These are phyloP conservation scores for Echinosophora koreensis DNA, from an alignment of 306 rosid genomes.

Conservation along the genomic window DNA sequence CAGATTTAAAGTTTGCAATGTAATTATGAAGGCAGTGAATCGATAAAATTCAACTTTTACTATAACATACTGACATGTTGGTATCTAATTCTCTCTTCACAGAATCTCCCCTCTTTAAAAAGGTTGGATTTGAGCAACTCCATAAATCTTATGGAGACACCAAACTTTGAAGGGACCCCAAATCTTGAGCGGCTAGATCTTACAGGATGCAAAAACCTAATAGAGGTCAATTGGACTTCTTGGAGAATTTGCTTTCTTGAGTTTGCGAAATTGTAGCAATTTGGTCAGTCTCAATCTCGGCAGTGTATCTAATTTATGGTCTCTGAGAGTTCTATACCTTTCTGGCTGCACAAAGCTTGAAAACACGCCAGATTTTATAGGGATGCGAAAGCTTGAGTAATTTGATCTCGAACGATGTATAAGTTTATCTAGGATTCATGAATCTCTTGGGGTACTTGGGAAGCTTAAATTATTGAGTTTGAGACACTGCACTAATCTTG, in stretches of 20 bases:
- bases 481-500: neutral
- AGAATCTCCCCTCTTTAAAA: neutral
- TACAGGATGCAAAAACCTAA: neutral
- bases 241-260: neutral
- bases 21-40: no score
- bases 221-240: neutral
- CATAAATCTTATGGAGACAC: neutral
- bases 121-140: neutral
- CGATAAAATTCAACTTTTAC: no score
- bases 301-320: neutral
- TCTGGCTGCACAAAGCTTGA: neutral
- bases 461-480: constrained; percentile 21
- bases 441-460: neutral
- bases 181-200: neutral
- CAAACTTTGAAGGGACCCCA: neutral
- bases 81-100: neutral
- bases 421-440: neutral
- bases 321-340: neutral
- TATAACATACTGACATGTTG: neutral
- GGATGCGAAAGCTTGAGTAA: neutral
- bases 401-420: constrained; percentile 18
- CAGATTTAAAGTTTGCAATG: no score
- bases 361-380: neutral
- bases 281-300: neutral
- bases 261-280: neutral